phyloP scores from a whole-genome alignment of 805 yeast genomes.

The Gaillardinia entomophila region DNA sequence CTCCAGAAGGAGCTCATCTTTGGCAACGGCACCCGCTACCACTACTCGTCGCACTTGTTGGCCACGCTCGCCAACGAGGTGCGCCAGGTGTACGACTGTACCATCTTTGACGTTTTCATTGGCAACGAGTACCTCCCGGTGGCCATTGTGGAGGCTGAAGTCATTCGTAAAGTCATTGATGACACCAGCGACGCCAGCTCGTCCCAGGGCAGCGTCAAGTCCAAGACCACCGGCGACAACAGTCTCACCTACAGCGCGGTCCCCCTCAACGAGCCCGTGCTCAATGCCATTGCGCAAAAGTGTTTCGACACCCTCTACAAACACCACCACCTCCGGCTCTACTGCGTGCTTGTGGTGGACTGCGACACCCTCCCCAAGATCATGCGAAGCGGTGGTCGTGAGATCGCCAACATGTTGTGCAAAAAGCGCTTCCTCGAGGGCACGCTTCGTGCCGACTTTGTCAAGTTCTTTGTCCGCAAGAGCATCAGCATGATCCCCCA shows the following conservation, averaged over 20 bases:
- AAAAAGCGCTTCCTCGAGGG: conserved; percentile 76
- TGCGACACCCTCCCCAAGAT: conserved; percentile 82
- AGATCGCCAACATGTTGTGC: conserved; percentile 86
- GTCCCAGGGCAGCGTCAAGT: conserved; percentile 11
- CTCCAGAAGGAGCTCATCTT: conserved; percentile 25
- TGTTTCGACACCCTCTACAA: conserved; percentile 38
- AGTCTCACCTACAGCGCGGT: conserved; percentile 25
- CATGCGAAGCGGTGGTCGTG: conserved; percentile 77
- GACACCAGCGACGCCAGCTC: conserved; percentile 12
- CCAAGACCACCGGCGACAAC: conserved; percentile 9
- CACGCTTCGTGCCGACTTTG: conserved; percentile 68
- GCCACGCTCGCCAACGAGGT: conserved; percentile 79
- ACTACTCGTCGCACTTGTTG: conserved; percentile 82
- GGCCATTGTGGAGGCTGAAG: conserved; percentile 72
- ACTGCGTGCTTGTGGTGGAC: conserved; percentile 76
- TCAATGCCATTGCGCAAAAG: conserved; percentile 38
- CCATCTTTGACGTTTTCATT: conserved; percentile 79
- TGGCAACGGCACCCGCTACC: conserved; percentile 49
- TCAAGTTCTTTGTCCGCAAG: conserved; percentile 66
- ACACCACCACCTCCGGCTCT: conserved; percentile 68
- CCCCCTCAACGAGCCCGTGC: conserved; percentile 38
- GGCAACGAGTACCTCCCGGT: conserved; percentile 81
- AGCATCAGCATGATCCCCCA: conserved; percentile 63
- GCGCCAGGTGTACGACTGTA: conserved; percentile 78
- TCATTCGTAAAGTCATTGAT: conserved; percentile 30